A percentile compares a stretch with the other conserved stretches of the same genome.
Conservation (phyloP, 1,284 basidiomycete species). For the Rhodotorula sp. region DNA sequence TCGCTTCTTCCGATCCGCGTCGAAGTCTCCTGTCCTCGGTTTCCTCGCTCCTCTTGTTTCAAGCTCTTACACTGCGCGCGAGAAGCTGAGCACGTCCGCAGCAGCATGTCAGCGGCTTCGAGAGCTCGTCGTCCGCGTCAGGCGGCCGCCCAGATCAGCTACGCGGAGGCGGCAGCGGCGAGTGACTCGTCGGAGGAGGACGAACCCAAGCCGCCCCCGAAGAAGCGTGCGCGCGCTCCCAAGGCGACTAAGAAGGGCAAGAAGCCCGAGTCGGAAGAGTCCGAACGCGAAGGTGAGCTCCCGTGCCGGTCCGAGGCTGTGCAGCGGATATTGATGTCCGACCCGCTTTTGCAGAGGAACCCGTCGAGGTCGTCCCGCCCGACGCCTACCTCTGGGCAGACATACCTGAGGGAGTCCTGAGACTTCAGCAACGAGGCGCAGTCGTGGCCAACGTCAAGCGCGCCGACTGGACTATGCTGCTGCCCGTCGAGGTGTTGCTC, state of each 20-base stretch:
- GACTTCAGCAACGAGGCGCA: neutral
- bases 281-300: neutral
- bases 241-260: neutral
- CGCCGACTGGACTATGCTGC: neutral
- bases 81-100: too few relatives aligned
- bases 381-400: neutral
- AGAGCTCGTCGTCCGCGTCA: neutral
- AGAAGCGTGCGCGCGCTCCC: neutral
- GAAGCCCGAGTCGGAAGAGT: neutral
- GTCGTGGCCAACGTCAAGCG: neutral
- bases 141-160: neutral
- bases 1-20: too few relatives aligned
- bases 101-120: too few relatives aligned
- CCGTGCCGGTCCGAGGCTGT: neutral
- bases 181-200: neutral
- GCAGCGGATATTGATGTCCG: neutral
- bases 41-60: too few relatives aligned
- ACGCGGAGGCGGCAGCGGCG: neutral
- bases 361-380: neutral
- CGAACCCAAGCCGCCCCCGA: neutral
- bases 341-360: neutral
- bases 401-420: too few relatives aligned
- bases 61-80: too few relatives aligned
- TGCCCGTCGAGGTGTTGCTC: neutral
- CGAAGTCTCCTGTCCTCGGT: too few relatives aligned